phyloP scores from a whole-genome alignment of 1,284 basidiomycete genomes.

The Caloboletus firmus region DNA sequence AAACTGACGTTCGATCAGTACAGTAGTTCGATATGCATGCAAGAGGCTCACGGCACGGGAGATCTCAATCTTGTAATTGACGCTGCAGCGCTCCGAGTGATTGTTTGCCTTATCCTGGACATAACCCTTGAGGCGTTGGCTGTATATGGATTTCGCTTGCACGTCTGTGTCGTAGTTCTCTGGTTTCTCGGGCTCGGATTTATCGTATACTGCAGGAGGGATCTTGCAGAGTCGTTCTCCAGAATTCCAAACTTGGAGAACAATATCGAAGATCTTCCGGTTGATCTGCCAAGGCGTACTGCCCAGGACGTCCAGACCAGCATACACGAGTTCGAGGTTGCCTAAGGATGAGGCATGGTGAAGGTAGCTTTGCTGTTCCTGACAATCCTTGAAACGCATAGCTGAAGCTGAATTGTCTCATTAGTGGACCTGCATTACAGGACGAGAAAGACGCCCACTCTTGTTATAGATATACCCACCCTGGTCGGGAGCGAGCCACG shows the following conservation, averaged over 20 bases:
- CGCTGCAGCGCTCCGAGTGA: conserved; percentile 89
- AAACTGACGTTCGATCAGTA: conserved; percentile 51
- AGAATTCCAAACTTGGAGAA: conserved; percentile 82
- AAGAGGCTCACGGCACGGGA: conserved; percentile 74
- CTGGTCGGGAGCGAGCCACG: conserved; percentile 78
- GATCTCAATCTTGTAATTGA: conserved; percentile 98
- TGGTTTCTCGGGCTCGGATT: conserved; percentile 66
- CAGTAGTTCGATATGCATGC: neutral
- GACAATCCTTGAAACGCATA: conserved; percentile 93
- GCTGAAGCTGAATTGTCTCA: conserved; percentile 49
- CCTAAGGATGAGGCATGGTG: conserved; percentile 73
- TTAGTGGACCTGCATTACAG: conserved; percentile 1
- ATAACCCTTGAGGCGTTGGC: conserved; percentile 61
- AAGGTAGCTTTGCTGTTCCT: conserved; percentile 86
- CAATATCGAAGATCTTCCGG: conserved; percentile 69
- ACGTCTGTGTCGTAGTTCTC: conserved; percentile 67
- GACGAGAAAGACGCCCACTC: conserved; percentile 45
- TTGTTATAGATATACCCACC: conserved; percentile 86
- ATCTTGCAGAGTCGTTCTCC: conserved; percentile 76
- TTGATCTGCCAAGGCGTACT: conserved; percentile 94
- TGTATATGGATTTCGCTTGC: conserved; percentile 59
- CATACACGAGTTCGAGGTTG: conserved; percentile 83
- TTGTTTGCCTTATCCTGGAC: conserved; percentile 71
- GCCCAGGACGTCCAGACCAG: conserved; percentile 89
- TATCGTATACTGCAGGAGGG: conserved; percentile 64